Conservation (phyloP, 352 stramenopile genomes). For the Hyaloperonospora brassicae region DNA sequence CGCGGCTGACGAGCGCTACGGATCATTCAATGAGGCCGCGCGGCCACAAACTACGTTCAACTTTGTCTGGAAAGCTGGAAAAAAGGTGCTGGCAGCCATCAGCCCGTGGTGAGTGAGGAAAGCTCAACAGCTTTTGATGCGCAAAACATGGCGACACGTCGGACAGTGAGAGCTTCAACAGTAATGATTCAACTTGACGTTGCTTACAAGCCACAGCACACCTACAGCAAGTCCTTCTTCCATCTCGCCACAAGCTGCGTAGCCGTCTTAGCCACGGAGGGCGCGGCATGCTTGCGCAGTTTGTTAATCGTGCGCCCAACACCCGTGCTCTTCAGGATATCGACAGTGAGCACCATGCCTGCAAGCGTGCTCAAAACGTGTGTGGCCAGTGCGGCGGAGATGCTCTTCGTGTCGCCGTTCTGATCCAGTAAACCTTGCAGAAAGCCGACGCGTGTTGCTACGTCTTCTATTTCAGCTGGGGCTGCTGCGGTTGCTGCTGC, state of each 20-base stretch:
- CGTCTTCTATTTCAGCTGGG: conserved; percentile 30
- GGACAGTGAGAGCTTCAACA: background rate
- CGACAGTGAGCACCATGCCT: conserved; percentile 64
- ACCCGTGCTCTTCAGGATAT: conserved; percentile 78
- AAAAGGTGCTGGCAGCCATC: conserved; percentile 52
- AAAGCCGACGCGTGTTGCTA: conserved; percentile 62
- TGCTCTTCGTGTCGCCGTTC: conserved; percentile 63
- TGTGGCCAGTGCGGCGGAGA: conserved; percentile 52
- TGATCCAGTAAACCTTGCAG: conserved; percentile 71
- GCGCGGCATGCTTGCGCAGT: conserved; percentile 61
- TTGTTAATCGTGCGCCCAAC: conserved; percentile 83
- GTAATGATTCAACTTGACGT: conserved; percentile 3
- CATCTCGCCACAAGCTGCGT: conserved; percentile 74
- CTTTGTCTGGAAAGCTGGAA: conserved; percentile 41
- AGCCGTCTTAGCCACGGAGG: conserved; percentile 55
- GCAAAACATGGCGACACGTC: no score
- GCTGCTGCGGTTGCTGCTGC: conserved; percentile 15
- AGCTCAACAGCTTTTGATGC: no score
- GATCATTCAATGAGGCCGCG: conserved; percentile 42
- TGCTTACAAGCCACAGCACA: conserved; percentile 3
- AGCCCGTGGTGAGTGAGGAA: conserved; percentile 55
- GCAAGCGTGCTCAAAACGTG: conserved; percentile 66
- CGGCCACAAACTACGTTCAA: conserved; percentile 13
- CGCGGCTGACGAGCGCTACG: conserved; percentile 62
- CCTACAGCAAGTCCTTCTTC: conserved; percentile 80